Conservation (phyloP, 192 early-diverging fungal species). For the Haplosporangium gracile region DNA sequence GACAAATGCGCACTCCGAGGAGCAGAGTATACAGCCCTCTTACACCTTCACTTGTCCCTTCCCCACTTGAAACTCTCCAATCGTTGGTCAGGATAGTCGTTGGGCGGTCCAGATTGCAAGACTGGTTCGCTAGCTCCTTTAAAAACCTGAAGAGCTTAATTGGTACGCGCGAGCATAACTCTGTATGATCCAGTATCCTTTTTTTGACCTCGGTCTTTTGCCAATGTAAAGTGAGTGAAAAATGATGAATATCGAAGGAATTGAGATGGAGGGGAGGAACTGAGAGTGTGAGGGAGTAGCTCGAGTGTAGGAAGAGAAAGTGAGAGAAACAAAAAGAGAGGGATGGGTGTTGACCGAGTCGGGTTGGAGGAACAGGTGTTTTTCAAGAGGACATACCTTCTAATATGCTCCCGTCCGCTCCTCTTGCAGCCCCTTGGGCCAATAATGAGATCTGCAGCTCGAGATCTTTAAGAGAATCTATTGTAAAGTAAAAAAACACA, state of each 20-base stretch:
- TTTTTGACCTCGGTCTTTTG: not conserved
- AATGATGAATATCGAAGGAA: no score
- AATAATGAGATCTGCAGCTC: constrained; percentile 13
- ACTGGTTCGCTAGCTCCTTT: not conserved
- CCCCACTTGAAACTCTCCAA: not conserved
- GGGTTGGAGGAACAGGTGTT: not conserved
- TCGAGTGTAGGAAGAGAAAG: no score
- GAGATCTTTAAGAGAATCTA: constrained; percentile 25
- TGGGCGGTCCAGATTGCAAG: not conserved
- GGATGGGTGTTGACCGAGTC: not conserved
- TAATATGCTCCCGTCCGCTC: constrained; percentile 33
- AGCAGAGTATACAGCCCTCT: not conserved
- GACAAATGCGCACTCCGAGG: not conserved
- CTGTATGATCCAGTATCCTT: not conserved
- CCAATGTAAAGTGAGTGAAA: no score
- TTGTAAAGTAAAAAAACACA: not conserved
- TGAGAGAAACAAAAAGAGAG: not conserved
- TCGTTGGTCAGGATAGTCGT: not conserved
- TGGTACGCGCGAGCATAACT: not conserved
- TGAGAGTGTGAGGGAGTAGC: not conserved
- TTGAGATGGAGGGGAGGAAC: not conserved
- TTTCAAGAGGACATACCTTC: constrained; percentile 38
- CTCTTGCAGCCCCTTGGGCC: constrained; percentile 34
- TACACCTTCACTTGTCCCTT: not conserved
- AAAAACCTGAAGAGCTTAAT: not conserved